A percentile compares a stretch with the other conserved stretches of the same genome.
Conservation (phyloP, 1,139 yeast genomes). For the Hansenula anomala region DNA sequence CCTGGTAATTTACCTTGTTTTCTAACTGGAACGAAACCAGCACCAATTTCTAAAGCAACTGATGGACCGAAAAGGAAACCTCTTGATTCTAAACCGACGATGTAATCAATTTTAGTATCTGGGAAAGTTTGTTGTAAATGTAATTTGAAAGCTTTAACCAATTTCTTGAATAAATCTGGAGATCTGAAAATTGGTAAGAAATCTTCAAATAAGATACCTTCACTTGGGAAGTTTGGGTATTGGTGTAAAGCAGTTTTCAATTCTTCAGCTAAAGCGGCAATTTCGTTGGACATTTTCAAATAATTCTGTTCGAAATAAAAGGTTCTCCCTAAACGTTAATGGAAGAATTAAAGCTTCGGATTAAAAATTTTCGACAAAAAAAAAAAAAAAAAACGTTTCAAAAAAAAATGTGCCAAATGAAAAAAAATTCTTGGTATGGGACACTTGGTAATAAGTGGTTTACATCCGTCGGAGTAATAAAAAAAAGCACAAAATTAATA, state of each 20-base stretch:
- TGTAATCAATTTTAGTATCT: constrained; percentile 66
- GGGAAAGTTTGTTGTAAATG: constrained; percentile 57
- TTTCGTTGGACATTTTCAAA: constrained; percentile 11
- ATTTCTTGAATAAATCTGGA: constrained; percentile 74
- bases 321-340: no score
- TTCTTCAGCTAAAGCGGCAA: constrained; percentile 47
- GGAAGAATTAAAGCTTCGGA: no score
- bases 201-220: constrained; percentile 94
- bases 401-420: no score
- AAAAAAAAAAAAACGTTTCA: neutral
- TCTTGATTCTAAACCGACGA: constrained; percentile 94
- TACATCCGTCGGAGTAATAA: no score
- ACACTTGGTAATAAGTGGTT: neutral
- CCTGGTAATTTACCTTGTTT: constrained; percentile 96
- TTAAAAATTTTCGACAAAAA: neutral
- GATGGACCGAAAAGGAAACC: constrained; percentile 97
- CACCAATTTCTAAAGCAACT: constrained; percentile 80
- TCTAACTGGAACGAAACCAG: constrained; percentile 93
- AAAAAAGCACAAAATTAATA: no score
- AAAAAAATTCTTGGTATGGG: neutral
- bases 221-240: constrained; percentile 88
- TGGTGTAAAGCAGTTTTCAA: constrained; percentile 65
- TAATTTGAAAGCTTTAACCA: constrained; percentile 74
- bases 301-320: no score
- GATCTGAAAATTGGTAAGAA: constrained; percentile 88